Conservation (phyloP, 1,284 basidiomycete species). For the Rhodotorula glutinis region DNA sequence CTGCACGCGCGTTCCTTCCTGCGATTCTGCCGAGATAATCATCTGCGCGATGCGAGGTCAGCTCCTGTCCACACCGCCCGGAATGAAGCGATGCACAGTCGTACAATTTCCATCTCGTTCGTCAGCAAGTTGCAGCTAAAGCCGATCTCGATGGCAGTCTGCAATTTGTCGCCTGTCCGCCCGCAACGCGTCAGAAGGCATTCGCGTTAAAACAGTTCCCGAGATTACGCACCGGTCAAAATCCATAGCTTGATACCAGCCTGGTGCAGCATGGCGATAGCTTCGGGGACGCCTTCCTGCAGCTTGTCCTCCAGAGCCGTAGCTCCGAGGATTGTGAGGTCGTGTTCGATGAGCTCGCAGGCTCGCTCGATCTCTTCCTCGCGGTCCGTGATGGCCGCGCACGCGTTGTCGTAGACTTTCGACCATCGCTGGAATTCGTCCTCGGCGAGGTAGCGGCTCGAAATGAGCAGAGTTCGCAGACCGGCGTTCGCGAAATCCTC, state of each 20-base stretch:
- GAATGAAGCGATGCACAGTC: neutral
- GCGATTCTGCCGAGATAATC: constrained; percentile 84
- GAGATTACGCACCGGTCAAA: constrained; percentile 63
- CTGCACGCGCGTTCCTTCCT: constrained; percentile 72
- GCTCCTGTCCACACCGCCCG: neutral
- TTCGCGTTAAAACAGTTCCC: neutral
- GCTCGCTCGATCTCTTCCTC: constrained; percentile 89
- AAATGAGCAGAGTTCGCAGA: constrained; percentile 84
- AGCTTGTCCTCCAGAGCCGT: constrained; percentile 96
- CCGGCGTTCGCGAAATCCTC: constrained; percentile 91
- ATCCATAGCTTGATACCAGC: constrained; percentile 99
- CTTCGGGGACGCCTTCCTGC: constrained; percentile 93
- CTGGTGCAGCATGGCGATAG: constrained; percentile 84
- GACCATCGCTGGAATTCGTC: constrained; percentile 82
- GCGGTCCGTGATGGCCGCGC: constrained; percentile 68
- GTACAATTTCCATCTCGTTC: constrained; percentile 61
- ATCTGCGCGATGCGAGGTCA: constrained; percentile 52
- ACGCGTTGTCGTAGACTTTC: constrained; percentile 75
- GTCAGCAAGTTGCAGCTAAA: constrained; percentile 91
- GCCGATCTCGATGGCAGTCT: constrained; percentile 95
- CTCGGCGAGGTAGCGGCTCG: constrained; percentile 73
- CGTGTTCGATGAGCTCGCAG: constrained; percentile 77
- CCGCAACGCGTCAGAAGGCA: neutral
- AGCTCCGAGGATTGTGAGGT: constrained; percentile 78
- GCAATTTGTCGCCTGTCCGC: constrained; percentile 79